Conservation (phyloP, 1,284 basidiomycete genomes). For the Mixia osmundae region DNA sequence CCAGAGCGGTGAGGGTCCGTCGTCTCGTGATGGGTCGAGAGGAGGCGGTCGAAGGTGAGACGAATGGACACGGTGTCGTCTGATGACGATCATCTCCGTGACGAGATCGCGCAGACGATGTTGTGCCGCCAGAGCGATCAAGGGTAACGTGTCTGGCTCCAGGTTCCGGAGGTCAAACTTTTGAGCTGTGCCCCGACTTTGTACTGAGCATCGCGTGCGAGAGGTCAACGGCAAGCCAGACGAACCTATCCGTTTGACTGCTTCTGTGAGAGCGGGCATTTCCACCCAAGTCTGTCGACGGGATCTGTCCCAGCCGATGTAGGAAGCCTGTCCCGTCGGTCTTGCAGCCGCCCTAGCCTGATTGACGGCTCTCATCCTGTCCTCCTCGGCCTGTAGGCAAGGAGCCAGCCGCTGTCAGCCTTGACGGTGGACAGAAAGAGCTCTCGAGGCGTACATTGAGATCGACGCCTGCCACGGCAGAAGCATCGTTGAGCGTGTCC, state of each 20-base stretch:
- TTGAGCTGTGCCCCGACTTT: too few species aligned
- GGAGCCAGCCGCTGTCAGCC: too few species aligned
- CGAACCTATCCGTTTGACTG: conserved; percentile 15
- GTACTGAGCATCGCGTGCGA: too few species aligned
- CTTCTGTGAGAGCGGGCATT: conserved; percentile 11
- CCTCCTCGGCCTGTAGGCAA: conserved; percentile 18
- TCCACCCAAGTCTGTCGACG: too few species aligned
- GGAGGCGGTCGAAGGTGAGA: conserved; percentile 42
- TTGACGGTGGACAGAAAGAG: too few species aligned
- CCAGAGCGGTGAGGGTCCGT: conserved; percentile 39
- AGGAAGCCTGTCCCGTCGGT: too few species aligned
- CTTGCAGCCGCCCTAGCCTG: conserved; percentile 2
- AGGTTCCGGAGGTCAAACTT: conserved; percentile 18
- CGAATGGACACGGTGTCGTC: conserved; percentile 37
- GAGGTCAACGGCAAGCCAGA: too few species aligned
- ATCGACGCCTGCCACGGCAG: conserved; percentile 18
- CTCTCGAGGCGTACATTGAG: conserved; percentile 11
- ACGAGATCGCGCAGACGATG: conserved; percentile 46
- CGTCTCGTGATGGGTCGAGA: conserved; percentile 18
- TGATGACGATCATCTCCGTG: conserved; percentile 41
- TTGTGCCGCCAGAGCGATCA: conserved; percentile 46
- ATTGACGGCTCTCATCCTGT: conserved; percentile 11
- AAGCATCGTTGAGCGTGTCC: conserved; percentile 17
- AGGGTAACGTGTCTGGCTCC: conserved; percentile 18
- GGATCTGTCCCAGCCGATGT: too few species aligned